Base-by-base conservation (phyloP, 495 filamentous ascomycete genomes). In the Lindgomyces ingoldianus region DNA sequence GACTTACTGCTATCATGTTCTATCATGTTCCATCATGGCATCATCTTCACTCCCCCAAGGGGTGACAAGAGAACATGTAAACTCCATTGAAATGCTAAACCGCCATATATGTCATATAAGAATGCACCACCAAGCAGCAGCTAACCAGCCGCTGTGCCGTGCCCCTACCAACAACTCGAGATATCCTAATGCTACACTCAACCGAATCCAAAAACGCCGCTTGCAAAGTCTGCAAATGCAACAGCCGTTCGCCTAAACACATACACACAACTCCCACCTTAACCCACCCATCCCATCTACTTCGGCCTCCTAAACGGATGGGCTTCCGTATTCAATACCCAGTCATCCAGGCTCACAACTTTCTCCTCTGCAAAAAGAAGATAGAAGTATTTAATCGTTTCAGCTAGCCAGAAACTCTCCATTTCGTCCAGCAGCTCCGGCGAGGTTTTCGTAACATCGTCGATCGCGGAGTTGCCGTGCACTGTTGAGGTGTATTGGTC, bases 341-440 rank as follows among this genome's bases (percentile, higher is more conserved):
- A 90, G 18, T 87, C 82, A 72, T 90, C 87, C 72, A 96, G 75
- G 74, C 81, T 87, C 26, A 93, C 75, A 51, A 86, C 73, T 62
- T 83, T 79, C 3, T 88, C 86, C 57, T 87, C 84, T 21, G 84
- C 87, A 74, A 92, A 98, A 60, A 96, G 81, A 62, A 97, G 73
- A 68, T 94, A 98, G 63, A 96, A 95, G 73, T 98, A 97, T 72
- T 97, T 98, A 47, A 78, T 54, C 65, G 76, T 78, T 69, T 78
- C 76, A 11, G 74, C 76, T 26, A 74, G 48, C 76, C 76, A 78
- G 51, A 78, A 78, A 33, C 67, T 72, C 72, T 78, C 76, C 75
- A 76, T 75, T 53, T 64, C 65, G 50, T 78, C 76, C 27, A 30
- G 21, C 51, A 65, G 62, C 56, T 67, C 60, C n/a, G 75, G 75